phyloP scores from a whole-genome alignment of 768 basidiomycete species.

The Amylocystis lapponica region DNA sequence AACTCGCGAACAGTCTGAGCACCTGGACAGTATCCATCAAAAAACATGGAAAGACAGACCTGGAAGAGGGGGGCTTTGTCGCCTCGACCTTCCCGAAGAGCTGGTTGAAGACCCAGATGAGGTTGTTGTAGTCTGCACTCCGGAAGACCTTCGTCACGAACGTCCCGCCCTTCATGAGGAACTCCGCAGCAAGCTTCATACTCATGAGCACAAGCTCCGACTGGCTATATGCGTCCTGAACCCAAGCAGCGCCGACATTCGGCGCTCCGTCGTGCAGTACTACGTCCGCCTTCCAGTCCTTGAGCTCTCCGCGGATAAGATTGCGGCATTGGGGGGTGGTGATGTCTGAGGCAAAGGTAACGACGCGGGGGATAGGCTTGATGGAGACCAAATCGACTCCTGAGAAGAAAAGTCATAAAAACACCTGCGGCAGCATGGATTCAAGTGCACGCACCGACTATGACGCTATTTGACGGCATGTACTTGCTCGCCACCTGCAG shows the following conservation, averaged over 20 bases:
- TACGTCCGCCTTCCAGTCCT: slow-evolving; percentile 99
- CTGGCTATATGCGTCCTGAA: slow-evolving; percentile 96
- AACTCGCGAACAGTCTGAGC: slow-evolving; percentile 4
- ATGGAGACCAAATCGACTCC: slow-evolving; percentile 96
- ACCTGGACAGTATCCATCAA: not conserved
- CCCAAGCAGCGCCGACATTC: slow-evolving; percentile 98
- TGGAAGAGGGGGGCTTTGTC: slow-evolving; percentile 96
- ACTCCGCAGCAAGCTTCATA: slow-evolving; percentile 92
- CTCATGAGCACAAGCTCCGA: slow-evolving; percentile 95
- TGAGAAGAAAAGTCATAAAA: no score
- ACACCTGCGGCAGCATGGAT: no score
- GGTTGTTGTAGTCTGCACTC: slow-evolving; percentile 95
- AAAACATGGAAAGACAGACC: slow-evolving; percentile 41
- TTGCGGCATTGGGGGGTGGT: slow-evolving; percentile 89
- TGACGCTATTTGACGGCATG: slow-evolving; percentile 90
- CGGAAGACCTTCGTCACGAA: slow-evolving; percentile 99
- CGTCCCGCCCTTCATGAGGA: slow-evolving; percentile 86
- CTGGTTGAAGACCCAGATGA: slow-evolving; percentile 98
- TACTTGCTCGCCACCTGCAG: slow-evolving; percentile 97
- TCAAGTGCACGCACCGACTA: slow-evolving; percentile 59
- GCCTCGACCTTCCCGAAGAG: slow-evolving; percentile 96
- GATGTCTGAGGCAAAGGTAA: slow-evolving; percentile 91
- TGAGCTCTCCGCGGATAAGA: slow-evolving; percentile 79
- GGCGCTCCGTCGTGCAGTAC: slow-evolving; percentile 99
- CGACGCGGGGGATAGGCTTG: slow-evolving; percentile 88